Base-by-base conservation (phyloP, 2,329 filamentous ascomycete genomes). In the Clonostachys rosea region DNA sequence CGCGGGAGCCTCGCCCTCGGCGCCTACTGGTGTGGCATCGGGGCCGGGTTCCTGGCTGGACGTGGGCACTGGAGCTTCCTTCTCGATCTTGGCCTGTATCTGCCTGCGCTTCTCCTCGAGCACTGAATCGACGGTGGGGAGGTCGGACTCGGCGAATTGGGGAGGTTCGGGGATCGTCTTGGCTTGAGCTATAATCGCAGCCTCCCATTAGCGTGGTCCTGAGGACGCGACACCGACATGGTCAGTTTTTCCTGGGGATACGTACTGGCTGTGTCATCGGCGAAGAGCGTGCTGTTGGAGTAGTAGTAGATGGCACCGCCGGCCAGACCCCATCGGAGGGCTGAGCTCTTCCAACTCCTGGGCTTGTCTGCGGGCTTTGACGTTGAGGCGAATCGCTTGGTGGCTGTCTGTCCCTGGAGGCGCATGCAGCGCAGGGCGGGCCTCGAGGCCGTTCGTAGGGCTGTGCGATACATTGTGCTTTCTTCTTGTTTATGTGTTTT, bases 291-390 rank as follows among this genome's bases (percentile, higher is more conserved):
- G 60, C 86, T 92, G 8, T 91, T 96, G 73, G 91, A 95, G 68
- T 97, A 99, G 69, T 89, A 96, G 72, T 97, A 99, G 44, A 97
- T 71, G 42, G 86, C 83, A 17, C 79, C 89, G 49, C 74, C 76
- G 1, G 89, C 91, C 47, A 94, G 63, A 54, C 83, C 89, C 81
- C 90, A 86, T 72, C 92, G 80, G 58, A 81, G 64, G 5, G 76
- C 77, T 45, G 83, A 76, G 65, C 83, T 86, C 78, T 91, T 95
- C 88, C 89, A 96, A 63, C 84, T 87, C 64, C 89, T 75, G 58
- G 82, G 82, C 70, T 83, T 88, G 60, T 81, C 73, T 54, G 81
- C 75, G 5, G 86, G 64, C 12, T 62, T 50, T 7, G 69, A 62
- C 47, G 79, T 79, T 47, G 79, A 80, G 52, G 74, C 68, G 52